These are phyloP conservation scores for Samsoniella hepiali DNA, from an alignment of 2,329 filamentous ascomycete species.

Conservation along the genomic window DNA sequence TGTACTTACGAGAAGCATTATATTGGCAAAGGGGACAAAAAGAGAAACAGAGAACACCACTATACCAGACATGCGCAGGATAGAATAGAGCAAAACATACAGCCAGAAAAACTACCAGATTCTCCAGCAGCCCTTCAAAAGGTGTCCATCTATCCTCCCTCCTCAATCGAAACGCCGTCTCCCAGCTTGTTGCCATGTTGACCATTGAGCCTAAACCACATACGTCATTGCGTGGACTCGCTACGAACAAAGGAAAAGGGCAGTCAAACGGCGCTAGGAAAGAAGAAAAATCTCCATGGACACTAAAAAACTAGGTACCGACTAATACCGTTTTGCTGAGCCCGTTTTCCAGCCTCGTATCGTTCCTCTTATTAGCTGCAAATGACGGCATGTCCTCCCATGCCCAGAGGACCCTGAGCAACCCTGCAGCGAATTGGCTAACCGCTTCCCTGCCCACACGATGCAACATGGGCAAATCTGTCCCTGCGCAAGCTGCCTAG, in stretches of 20 bases:
- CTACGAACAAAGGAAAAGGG: neutral
- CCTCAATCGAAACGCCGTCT: too few relatives aligned
- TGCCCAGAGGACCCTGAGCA: neutral
- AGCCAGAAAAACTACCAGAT: too few relatives aligned
- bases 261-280: neutral
- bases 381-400: neutral
- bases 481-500: neutral
- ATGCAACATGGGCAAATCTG: neutral
- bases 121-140: too few relatives aligned
- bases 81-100: too few relatives aligned
- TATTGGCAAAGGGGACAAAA: neutral
- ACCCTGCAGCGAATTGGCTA: too few relatives aligned
- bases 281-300: neutral
- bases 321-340: neutral
- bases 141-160: too few relatives aligned
- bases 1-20: neutral
- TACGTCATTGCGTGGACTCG: constrained; percentile 4
- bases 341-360: neutral
- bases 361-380: neutral
- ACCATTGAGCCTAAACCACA: neutral
- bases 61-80: too few relatives aligned
- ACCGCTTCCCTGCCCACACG: neutral
- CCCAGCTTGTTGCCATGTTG: too few relatives aligned
- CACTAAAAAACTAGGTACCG: neutral
- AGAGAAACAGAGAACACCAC: neutral